Percentiles rank a stretch among this genome's conserved stretches.
Evolutionary conservation across 768 basidiomycete genomes (phyloP).

Genomic region (Rhizopogon salebrosus): DNA sequence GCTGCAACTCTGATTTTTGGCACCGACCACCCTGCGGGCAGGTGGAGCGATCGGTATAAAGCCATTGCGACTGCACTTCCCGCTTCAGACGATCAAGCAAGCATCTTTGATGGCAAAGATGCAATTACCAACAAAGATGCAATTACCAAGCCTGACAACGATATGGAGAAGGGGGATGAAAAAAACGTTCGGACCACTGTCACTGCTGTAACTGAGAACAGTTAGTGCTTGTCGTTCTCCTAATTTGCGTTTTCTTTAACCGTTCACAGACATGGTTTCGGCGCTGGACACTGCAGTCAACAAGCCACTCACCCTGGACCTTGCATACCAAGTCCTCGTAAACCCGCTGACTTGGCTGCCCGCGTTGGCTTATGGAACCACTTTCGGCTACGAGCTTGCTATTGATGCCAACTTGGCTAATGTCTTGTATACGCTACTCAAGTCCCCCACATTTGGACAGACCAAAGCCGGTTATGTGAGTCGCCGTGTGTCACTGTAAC

Average conservation of each 20-base stretch:
- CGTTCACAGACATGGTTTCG: conserved; percentile 18
- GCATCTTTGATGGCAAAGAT: conserved; percentile 13
- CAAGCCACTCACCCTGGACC: conserved; percentile 33
- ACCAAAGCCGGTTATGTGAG: conserved; percentile 48
- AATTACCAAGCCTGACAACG: conserved; percentile 16
- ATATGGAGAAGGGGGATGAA: conserved; percentile 23
- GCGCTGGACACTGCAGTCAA: conserved; percentile 41
- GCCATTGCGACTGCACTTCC: conserved; percentile 25
- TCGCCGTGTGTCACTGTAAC: conserved; percentile 18
- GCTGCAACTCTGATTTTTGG: conserved; percentile 38
- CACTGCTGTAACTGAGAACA: background rate
- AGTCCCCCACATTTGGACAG: conserved; percentile 36
- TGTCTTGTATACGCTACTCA: conserved; percentile 36
- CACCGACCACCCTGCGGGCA: conserved; percentile 49
- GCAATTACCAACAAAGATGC: conserved; percentile 12
- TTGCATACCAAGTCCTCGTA: conserved; percentile 28
- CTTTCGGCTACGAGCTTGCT: conserved; percentile 55
- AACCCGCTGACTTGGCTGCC: conserved; percentile 53
- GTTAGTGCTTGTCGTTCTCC: conserved; percentile 1
- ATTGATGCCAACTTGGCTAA: conserved; percentile 50
- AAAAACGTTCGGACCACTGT: conserved; percentile 19
- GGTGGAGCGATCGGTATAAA: conserved; percentile 44
- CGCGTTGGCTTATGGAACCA: conserved; percentile 45
- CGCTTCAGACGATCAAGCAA: background rate
- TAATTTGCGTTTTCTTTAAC: background rate